Evolutionary conservation across 2,329 filamentous ascomycete species (phyloP).

Genomic region (Aspergillus pseudoglaucus): DNA sequence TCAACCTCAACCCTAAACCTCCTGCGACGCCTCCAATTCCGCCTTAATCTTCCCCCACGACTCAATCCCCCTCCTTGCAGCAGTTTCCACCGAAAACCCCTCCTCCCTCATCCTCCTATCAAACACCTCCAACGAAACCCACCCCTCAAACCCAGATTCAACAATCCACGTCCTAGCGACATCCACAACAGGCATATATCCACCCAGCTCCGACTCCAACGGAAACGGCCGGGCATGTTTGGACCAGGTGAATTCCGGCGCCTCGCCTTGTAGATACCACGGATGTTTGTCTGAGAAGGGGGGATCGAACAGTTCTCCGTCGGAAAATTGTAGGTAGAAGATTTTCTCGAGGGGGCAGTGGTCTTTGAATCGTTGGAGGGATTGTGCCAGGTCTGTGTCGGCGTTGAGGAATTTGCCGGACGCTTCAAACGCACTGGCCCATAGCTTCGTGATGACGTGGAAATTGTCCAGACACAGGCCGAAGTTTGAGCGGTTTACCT

Average conservation of each 20-base stretch:
- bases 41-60: neutral
- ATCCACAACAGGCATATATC: conserved; percentile 7
- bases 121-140: conserved; percentile 19
- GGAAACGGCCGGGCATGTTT: conserved; percentile 17
- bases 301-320: conserved; percentile 18
- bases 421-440: conserved; percentile 6
- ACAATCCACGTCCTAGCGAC: conserved; percentile 12
- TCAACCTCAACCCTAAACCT: neutral
- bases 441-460: conserved; percentile 19
- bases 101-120: conserved; percentile 14
- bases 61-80: conserved; percentile 3
- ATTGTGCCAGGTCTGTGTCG: too few species aligned
- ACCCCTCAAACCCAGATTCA: conserved; percentile 14
- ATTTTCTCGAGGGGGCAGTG: conserved; percentile 11
- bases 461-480: conserved; percentile 26
- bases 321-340: conserved; percentile 23
- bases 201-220: conserved; percentile 11
- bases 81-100: neutral
- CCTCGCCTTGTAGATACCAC: conserved; percentile 9
- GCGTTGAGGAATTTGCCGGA: neutral
- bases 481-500: conserved; percentile 23
- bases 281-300: conserved; percentile 11
- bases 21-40: neutral
- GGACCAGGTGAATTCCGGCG: conserved; percentile 11
- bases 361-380: conserved; percentile 8